Percentiles rank a stretch among this genome's conserved stretches.
Evolutionary conservation across 1,139 yeast species (phyloP).

Genomic region (Pichia sp.): DNA sequence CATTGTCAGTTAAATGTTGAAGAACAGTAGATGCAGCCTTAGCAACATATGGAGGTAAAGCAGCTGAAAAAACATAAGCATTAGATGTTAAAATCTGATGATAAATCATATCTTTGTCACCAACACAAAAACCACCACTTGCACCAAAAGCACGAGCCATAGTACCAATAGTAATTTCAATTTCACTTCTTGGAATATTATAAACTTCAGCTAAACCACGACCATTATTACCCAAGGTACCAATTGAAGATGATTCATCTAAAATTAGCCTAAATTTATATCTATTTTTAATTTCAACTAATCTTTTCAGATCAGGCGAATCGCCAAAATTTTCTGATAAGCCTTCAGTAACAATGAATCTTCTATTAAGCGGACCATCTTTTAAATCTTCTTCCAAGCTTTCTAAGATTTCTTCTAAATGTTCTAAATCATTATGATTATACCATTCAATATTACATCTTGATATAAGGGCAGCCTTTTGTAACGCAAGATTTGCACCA

Average conservation of each 20-base stretch:
- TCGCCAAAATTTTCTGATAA: slow-evolving; percentile 79
- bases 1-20: slow-evolving; percentile 34
- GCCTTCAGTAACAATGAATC: slow-evolving; percentile 89
- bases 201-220: slow-evolving; percentile 76
- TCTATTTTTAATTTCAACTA: slow-evolving; percentile 69
- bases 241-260: slow-evolving; percentile 84
- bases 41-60: slow-evolving; percentile 90
- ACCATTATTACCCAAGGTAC: slow-evolving; percentile 79
- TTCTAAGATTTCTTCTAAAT: slow-evolving; percentile 61
- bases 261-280: slow-evolving; percentile 80
- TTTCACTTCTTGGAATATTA: slow-evolving; percentile 55
- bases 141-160: slow-evolving; percentile 80
- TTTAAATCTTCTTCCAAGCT: slow-evolving; percentile 59
- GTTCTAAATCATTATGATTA: slow-evolving; percentile 83
- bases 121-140: slow-evolving; percentile 94
- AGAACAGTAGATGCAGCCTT: slow-evolving; percentile 62
- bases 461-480: slow-evolving; percentile 81
- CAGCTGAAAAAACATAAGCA: slow-evolving; percentile 91
- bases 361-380: slow-evolving; percentile 71
- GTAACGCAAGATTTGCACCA: slow-evolving; percentile 69
- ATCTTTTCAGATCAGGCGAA: slow-evolving; percentile 60
- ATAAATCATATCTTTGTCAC: slow-evolving; percentile 74
- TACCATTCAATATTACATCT: slow-evolving; percentile 81
- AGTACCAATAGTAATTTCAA: slow-evolving; percentile 84
- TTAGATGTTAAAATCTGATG: slow-evolving; percentile 88